A percentile compares a stretch with the other conserved stretches of the same genome.
Evolutionary conservation across 192 early-diverging fungal genomes (phyloP).

Genomic region (Chytriomyces confervae): DNA sequence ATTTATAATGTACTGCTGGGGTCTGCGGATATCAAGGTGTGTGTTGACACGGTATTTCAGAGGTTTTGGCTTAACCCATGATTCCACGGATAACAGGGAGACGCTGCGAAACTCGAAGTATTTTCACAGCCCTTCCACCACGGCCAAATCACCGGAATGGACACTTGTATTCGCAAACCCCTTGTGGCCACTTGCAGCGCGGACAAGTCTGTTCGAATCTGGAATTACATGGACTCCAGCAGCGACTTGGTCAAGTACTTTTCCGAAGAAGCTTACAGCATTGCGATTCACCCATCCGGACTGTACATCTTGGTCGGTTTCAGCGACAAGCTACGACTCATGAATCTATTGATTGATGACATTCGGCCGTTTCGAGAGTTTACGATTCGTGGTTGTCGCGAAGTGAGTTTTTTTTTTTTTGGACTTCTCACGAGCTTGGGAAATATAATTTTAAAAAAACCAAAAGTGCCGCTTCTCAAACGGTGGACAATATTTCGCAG

Average conservation of each 20-base stretch:
- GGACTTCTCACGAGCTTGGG: background rate
- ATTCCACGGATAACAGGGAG: conserved; percentile 40
- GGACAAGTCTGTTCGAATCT: conserved; percentile 65
- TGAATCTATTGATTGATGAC: conserved; percentile 70
- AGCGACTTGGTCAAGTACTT: conserved; percentile 67
- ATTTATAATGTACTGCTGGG: conserved; percentile 45
- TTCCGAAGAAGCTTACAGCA: conserved; percentile 64
- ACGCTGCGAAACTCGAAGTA: conserved; percentile 58
- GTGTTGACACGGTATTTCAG: background rate
- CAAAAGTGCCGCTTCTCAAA: conserved; percentile 61
- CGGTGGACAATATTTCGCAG: conserved; percentile 69
- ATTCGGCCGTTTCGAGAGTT: conserved; percentile 64
- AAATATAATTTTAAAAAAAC: background rate
- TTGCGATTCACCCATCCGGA: conserved; percentile 68
- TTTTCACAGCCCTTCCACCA: conserved; percentile 67
- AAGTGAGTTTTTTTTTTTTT: conserved; percentile 43
- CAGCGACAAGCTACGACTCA: conserved; percentile 64
- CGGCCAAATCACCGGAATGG: conserved; percentile 57
- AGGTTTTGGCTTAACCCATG: background rate
- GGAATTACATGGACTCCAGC: conserved; percentile 66
- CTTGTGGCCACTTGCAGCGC: conserved; percentile 61
- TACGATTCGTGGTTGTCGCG: conserved; percentile 63
- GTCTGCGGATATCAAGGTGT: conserved; percentile 52
- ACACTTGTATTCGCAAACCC: conserved; percentile 64
- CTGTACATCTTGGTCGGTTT: conserved; percentile 72